Evolutionary conservation across 495 filamentous ascomycete genomes (phyloP), one percentile per base, ranked within the genome.

Genomic region (Poronia punctata): DNA sequence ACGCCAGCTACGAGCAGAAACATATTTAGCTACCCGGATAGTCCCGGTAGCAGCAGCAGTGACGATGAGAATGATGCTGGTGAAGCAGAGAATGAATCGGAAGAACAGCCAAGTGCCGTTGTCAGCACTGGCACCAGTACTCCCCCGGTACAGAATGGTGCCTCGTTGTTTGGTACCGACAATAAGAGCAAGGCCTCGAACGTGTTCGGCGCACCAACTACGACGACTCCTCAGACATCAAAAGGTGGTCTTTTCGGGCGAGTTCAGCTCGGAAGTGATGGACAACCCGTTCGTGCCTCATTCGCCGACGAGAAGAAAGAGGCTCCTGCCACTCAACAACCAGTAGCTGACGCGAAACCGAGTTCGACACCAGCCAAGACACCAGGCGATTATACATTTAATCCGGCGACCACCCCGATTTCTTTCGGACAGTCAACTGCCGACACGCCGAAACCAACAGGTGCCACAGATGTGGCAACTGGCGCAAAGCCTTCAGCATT

Each of bases 21-120:
- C 45, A 79, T 82, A 17, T 84, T 84, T 41, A 70, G 78, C 35
- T 72, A 81, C 41, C 60, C 78, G 2, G 75, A 72, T 10, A 75
- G 67, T 27, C 65, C 64, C 31, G 30, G 54, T 24, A 66, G 61
- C 43, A 64, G 62, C 22, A 71, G 68, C 38, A 55, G 65, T 17
- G 59, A 66, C 27, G 62, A 70, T 30, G 57, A 63, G 21, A 63
- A 54, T 5, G 59, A 75, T 24, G 66, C 64, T 10, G 74, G 72
- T 16, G 58, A 63, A 5, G 48, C 49, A 7, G 71, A 67, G 10
- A 66, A 68, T n/a, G 64, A 69, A 26, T 62, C 65, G 5, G 71
- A 61, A 27, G 52, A 59, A 12, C 64, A 67, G 40, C 52, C 50
- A 21, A 67, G 60, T 23, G 44, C 35, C 11, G 52, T 50, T 31